These are phyloP conservation scores for Limonium bicolor DNA, from an alignment of 148 eudicot genomes.

Conservation along the genomic window DNA sequence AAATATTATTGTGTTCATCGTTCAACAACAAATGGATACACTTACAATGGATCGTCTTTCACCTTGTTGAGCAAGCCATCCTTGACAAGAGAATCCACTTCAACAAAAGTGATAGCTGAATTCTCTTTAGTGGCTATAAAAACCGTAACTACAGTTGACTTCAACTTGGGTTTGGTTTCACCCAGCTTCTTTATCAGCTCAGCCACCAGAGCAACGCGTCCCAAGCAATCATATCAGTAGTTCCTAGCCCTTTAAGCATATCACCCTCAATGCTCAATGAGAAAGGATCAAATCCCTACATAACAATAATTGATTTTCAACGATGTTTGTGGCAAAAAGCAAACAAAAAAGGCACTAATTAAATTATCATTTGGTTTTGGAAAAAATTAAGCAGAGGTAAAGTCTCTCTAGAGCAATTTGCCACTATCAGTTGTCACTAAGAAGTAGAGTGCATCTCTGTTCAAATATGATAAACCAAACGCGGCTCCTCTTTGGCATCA, in stretches of 20 bases:
- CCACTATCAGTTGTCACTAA: too few relatives aligned
- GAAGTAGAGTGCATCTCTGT: too few relatives aligned
- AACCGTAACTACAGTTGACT: conserved; percentile 86
- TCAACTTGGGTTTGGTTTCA: conserved; percentile 63
- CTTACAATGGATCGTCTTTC: conserved; percentile 90
- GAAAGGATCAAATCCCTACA: conserved; percentile 98
- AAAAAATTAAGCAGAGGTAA: too few relatives aligned
- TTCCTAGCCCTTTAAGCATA: conserved; percentile 87
- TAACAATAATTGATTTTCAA: too few relatives aligned
- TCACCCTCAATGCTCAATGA: conserved; percentile 83
- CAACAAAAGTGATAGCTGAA: conserved; percentile 82
- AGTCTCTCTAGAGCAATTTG: too few relatives aligned
- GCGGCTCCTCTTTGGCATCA: too few relatives aligned
- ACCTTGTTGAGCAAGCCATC: conserved; percentile 67
- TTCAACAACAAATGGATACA: too few relatives aligned
- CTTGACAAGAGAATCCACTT: conserved; percentile 83
- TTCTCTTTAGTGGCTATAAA: conserved; percentile 96
- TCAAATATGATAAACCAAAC: too few relatives aligned
- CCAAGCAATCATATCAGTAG: conserved; percentile 95
- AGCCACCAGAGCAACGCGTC: conserved; percentile 89
- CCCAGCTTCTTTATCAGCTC: conserved; percentile 83
- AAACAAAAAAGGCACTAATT: too few relatives aligned
- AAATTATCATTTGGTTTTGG: too few relatives aligned
- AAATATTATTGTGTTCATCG: too few relatives aligned
- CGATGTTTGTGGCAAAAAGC: too few relatives aligned